Base-by-base conservation (phyloP, 441 rosid species). In the Metrosideros polymorpha region DNA sequence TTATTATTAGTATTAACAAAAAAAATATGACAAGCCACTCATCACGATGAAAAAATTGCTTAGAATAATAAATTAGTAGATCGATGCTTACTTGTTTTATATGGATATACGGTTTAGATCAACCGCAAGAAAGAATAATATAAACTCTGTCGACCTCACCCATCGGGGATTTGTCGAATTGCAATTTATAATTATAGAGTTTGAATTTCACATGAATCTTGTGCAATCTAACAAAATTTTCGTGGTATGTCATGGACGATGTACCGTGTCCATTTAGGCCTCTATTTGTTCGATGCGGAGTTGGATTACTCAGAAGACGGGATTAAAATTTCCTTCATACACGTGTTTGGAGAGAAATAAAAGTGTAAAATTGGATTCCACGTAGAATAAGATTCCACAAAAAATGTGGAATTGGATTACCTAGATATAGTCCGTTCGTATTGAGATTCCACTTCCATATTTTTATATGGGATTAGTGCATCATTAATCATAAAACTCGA, bases 111-210 rank as follows among this genome's bases (percentile, higher is more conserved):
- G 0, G 3, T 61, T 29, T 15, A 61, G 5, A 61, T 0, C 3
- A 29, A 61, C 22, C 39, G 7, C 10, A 7, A 30, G 5, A 61
- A 17, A 61, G 18, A 30, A 17, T 17, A 30, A 3, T 9, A 19
- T 15, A n/a, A 61, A 61, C 24, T 30, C 3, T 0, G 6, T 0
- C 6, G 1, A 29, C 42, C 39, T 61, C 4, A 61, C 71, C 5
- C 8, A 61, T 0, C 6, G 6, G 15, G 39, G 30, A 59, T 59
- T 29, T 7, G 39, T 30, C 18, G 39, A 15, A 30, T 57, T 57
- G 18, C 63, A n/a, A 27, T 57, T n/a, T 57, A 57, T 13, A 57
- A 57, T 12, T n/a, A n/a, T 1, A 7, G 8, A 27, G 8, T 3
- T 12, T 57, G 63, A 57, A 57, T n/a, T 57, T 57, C 17, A 12